Base-by-base conservation (phyloP, 768 basidiomycete species). In the Lactifluus rugatus region DNA sequence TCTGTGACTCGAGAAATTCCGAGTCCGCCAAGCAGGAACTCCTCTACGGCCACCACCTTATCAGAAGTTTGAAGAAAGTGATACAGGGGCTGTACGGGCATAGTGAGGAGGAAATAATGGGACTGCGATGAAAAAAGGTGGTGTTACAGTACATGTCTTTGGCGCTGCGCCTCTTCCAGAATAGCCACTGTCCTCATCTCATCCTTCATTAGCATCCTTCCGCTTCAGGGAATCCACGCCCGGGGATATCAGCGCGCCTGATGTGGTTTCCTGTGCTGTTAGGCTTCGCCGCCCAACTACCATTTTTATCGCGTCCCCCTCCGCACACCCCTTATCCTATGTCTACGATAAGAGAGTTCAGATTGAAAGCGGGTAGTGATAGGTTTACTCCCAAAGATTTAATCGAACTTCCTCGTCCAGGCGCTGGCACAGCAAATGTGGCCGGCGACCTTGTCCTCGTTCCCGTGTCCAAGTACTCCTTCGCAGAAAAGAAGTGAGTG, bases 341-440 rank as follows among this genome's bases (percentile, higher is more conserved):
- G 69, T 21, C 63, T 48, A 28, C 48, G 13, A 46, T 16, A 8
- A 26, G 39, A 19, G 75, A 76, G 34, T 89, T 87, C 67, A 68
- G 71, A 10, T 78, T 89, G 70, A 84, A 80, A 66, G 73, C 81
- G 52, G 81, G 76, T 2, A 60, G 75, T 3, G 78, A 82, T 64
- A 71, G 83, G 44, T 83, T 92, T 70, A 77, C 84, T 5, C 90
- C 89, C 0, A 77, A 80, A 68, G 79, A 89, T 66, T 73, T 93
- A 67, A 77, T 90, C 50, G 69, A 80, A 67, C 76, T 93, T 42
- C 80, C 79, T 11, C 76, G 90, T 54, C 85, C 90, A 5, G 81
- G 83, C 2, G 67, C 66, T 13, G 87, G 84, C 6, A 72, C 81
- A n/a, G 78, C 87, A 17, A 92, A 89, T 66, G 70, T 74, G 16